Evolutionary conservation across 2,329 filamentous ascomycete genomes (phyloP).

Genomic region (Venturia asperata): DNA sequence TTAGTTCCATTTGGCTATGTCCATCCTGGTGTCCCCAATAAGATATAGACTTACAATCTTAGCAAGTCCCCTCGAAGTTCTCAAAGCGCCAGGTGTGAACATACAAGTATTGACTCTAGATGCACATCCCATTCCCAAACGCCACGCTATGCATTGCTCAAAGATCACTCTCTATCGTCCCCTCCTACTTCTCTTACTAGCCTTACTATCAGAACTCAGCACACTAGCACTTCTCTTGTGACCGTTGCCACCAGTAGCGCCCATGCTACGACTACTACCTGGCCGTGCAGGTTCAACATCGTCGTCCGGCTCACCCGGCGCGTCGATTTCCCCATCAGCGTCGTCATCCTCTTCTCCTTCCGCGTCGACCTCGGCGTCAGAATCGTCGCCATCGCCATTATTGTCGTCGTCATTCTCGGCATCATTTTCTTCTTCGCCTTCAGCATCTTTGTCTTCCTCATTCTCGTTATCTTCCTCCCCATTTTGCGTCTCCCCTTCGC

Average conservation of each 20-base stretch:
- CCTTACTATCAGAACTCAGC: conserved; percentile 48
- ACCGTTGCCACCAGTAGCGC: conserved; percentile 11
- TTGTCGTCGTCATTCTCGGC: conserved; percentile 21
- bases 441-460: conserved; percentile 21
- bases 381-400: conserved; percentile 23
- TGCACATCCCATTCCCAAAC: not conserved
- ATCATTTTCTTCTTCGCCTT: conserved; percentile 27
- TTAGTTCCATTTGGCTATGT: too few species aligned
- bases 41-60: too few species aligned
- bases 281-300: conserved; percentile 22
- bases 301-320: conserved; percentile 22
- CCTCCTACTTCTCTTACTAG: conserved; percentile 14
- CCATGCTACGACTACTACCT: conserved; percentile 17
- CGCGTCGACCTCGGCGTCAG: conserved; percentile 22
- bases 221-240: conserved; percentile 82
- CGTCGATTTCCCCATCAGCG: conserved; percentile 16
- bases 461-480: conserved; percentile 27
- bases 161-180: conserved; percentile 4
- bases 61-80: not conserved
- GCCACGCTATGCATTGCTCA: not conserved
- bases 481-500: conserved; percentile 24
- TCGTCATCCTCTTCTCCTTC: conserved; percentile 26
- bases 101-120: not conserved
- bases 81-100: not conserved
- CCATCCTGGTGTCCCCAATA: too few species aligned